Evolutionary conservation across 2,329 filamentous ascomycete genomes (phyloP), one percentile per base, ranked within the genome.

Genomic region (Penicillium thymicola): DNA sequence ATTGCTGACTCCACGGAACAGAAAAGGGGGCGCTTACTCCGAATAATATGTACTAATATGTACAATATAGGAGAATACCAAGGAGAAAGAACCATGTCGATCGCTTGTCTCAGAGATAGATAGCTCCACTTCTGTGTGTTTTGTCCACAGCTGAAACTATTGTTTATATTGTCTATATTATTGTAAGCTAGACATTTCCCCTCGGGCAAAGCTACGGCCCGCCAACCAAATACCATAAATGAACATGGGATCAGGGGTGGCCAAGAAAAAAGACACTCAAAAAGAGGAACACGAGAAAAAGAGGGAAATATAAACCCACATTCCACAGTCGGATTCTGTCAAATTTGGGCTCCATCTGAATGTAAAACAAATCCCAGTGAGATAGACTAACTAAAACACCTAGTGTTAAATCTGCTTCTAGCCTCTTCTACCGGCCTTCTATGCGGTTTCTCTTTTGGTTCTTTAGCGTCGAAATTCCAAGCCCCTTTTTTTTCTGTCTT

Each of bases 131-230:
- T 44, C 38, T 16, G 21, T 14, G 16, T 50, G 51, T 28, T 55
- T 50, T 55, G 54, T 46, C 48, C 54, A 52, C 48, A 52, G 46
- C 41, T 55, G 54, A 55, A 52, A 55, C 54, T 55, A 52, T 52
- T 51, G 47, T 53, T 25, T 38, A 25, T 28, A 45, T 51, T 54
- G 45, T 45, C 5, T 28, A 28, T 13, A 52, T 52, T 52, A 46
- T 51, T 46, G 42, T 52, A n/a, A 43, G 46, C 18, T 55, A 50
- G 27, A 37, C 53, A 21, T 37, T 30, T n/a, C 16, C 21, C 37
- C 37, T 23, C 16, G 4, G 36, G n/a, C 9, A 21, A 21, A 18
- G 10, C n/a, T 6, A 38, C 36, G n/a, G 36, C n/a, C 28, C 3
- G n/a, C 6, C 16, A 30, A 28, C 16, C 5, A 13, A 18, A 18